phyloP scores from a whole-genome alignment of 2,329 filamentous ascomycete species.

The Coniochaeta sp. region DNA sequence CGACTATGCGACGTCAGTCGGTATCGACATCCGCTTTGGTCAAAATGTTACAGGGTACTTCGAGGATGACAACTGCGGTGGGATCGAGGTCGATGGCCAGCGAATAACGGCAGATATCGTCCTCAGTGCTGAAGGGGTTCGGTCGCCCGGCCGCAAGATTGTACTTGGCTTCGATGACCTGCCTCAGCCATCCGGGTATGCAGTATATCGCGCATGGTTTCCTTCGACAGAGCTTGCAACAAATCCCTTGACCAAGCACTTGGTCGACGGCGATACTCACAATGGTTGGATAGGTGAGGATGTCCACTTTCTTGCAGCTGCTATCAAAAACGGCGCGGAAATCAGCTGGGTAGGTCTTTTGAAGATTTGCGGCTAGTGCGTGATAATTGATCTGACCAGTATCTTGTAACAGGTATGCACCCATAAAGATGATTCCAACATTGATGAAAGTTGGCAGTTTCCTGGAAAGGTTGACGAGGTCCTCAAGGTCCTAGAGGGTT shows the following conservation, averaged over 20 bases:
- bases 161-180: conserved; percentile 31
- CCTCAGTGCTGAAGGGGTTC: conserved; percentile 35
- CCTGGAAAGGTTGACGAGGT: conserved; percentile 31
- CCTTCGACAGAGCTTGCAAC: conserved; percentile 30
- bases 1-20: conserved; percentile 35
- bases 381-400: conserved; percentile 1
- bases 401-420: conserved; percentile 29
- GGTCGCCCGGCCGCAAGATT: conserved; percentile 32
- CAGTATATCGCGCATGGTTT: conserved; percentile 34
- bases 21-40: conserved; percentile 37
- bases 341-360: conserved; percentile 39
- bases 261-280: conserved; percentile 42
- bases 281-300: conserved; percentile 45
- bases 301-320: conserved; percentile 43
- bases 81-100: conserved; percentile 34
- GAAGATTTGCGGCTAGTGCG: conserved; percentile 18
- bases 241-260: conserved; percentile 33
- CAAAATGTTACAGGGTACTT: conserved; percentile 34
- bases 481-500: conserved; percentile 31
- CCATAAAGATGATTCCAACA: conserved; percentile 31
- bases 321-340: conserved; percentile 42
- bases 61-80: conserved; percentile 28
- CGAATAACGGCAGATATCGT: conserved; percentile 30
- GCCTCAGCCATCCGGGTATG: conserved; percentile 29
- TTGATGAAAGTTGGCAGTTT: conserved; percentile 37